phyloP scores from a whole-genome alignment of 768 basidiomycete species.

The Phaeotremella fagi region DNA sequence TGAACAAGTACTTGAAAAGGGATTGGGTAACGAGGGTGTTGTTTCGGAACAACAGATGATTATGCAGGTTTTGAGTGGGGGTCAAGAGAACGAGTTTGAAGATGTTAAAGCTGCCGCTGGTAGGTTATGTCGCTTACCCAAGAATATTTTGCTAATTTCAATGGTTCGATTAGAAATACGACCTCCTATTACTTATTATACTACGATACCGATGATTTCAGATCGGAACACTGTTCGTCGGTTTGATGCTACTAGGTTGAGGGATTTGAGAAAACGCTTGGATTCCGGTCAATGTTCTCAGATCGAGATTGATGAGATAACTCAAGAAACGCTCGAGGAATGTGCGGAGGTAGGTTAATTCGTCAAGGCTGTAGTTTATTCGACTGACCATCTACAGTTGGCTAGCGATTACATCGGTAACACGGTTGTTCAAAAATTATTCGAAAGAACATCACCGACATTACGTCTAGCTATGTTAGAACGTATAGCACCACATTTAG shows the following conservation, averaged over 20 bases:
- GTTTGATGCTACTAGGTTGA: slow-evolving; percentile 88
- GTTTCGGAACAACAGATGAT: slow-evolving; percentile 92
- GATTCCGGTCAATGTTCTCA: slow-evolving; percentile 78
- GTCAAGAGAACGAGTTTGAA: slow-evolving; percentile 69
- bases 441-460: slow-evolving; percentile 73
- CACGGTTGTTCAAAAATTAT: slow-evolving; percentile 95
- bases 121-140: slow-evolving; percentile 50
- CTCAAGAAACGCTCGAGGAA: slow-evolving; percentile 86
- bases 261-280: slow-evolving; percentile 87
- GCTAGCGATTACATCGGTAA: slow-evolving; percentile 98
- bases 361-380: background rate
- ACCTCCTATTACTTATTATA: slow-evolving; percentile 92
- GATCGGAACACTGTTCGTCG: slow-evolving; percentile 78
- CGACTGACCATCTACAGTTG: slow-evolving; percentile 51
- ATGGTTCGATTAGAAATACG: slow-evolving; percentile 65
- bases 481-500: slow-evolving; percentile 84
- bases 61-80: slow-evolving; percentile 81
- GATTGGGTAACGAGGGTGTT: slow-evolving; percentile 55
- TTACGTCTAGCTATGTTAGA: slow-evolving; percentile 88
- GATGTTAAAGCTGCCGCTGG: slow-evolving; percentile 83
- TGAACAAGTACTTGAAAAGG: slow-evolving; percentile 38
- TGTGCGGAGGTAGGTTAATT: slow-evolving; percentile 62
- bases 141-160: background rate
- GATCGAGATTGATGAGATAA: slow-evolving; percentile 88
- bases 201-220: slow-evolving; percentile 83